Evolutionary conservation across 257 asterid genomes (phyloP), one percentile per base, ranked within the genome.

Genomic region (Nicotiana benthamiana): DNA sequence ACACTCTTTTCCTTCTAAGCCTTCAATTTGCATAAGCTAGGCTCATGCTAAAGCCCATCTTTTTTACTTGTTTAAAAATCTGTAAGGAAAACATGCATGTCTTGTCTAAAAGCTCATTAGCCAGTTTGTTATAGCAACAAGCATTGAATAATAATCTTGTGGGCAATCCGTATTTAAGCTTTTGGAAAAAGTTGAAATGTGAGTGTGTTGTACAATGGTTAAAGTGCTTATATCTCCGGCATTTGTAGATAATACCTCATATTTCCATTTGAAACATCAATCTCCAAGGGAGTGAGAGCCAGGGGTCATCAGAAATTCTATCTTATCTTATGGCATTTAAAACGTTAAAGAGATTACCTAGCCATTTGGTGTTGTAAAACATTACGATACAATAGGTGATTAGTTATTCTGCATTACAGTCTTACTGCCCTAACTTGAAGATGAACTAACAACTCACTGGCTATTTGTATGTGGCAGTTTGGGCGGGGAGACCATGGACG

Each of bases 401-500:
- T 40, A 40, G 12, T 43, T 46, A 13, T 24, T 24, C 26, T 13
- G 61, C 9, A 24, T 15, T 48, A 48, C 60, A 13, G 20, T 43
- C 34, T 22, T 43, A n/a, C 43, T 72, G 59, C 16, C 18, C 18
- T 51, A 10, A 15, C 40, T 48, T 24, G 26, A 65, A 74, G 62
- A 26, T 74, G 8, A 26, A 74, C 27, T 74, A 74, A 74, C 78
- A 12, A 52, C 36, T 74, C 5, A 22, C 15, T 46, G 36, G 17
- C 40, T 24, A 48, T 48, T 46, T 61, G 77, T 28, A n/a, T 53
- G 82, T 83, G 80, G 80, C 96, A 96, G 98, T 94, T 92, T 62
- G 99, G 99, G 22, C 88, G 99, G 82, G 99, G 99, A 43, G 99
- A 96, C 87, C 99, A 96, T 68, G 99, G 99, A n/a, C 97, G 99